phyloP scores from a whole-genome alignment of 1,139 yeast species.

The Kodamaea anthophila region DNA sequence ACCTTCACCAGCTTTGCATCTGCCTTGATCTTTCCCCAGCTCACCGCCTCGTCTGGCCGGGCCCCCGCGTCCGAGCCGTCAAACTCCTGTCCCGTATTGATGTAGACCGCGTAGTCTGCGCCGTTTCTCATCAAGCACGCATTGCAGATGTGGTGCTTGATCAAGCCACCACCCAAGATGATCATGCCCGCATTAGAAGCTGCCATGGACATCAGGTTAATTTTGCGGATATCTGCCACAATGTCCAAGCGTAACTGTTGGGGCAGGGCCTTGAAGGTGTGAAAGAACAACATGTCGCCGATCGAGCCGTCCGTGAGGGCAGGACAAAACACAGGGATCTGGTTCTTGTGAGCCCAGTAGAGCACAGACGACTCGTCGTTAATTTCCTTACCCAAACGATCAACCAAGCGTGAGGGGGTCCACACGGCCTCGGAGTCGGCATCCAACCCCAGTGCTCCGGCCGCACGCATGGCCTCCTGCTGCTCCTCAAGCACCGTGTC shows the following conservation, averaged over 20 bases:
- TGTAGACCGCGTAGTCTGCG: conserved; percentile 94
- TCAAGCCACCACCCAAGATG: conserved; percentile 91
- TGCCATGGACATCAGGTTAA: conserved; percentile 91
- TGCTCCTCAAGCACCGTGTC: conserved; percentile 88
- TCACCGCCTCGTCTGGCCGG: conserved; percentile 96
- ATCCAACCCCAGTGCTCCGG: conserved; percentile 54
- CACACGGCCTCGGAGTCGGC: conserved; percentile 49
- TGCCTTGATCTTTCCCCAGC: conserved; percentile 97
- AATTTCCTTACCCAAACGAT: conserved; percentile 91
- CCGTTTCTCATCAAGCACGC: conserved; percentile 99
- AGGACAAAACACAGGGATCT: conserved; percentile 95
- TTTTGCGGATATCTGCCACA: conserved; percentile 85
- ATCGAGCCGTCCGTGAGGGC: conserved; percentile 96
- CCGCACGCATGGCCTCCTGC: conserved; percentile 53
- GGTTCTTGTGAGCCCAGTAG: conserved; percentile 96
- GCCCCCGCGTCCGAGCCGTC: conserved; percentile 99
- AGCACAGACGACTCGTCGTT: conserved; percentile 89
- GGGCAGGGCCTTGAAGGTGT: conserved; percentile 91
- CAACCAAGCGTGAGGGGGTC: conserved; percentile 93
- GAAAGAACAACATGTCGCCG: conserved; percentile 98
- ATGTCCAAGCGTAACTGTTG: conserved; percentile 83
- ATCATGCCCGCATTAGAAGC: conserved; percentile 96
- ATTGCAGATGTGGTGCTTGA: conserved; percentile 95
- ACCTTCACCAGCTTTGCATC: conserved; percentile 90
- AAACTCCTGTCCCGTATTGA: conserved; percentile 97